phyloP scores from a whole-genome alignment of 2,329 filamentous ascomycete species.

The Zasmidium citrigriseum region DNA sequence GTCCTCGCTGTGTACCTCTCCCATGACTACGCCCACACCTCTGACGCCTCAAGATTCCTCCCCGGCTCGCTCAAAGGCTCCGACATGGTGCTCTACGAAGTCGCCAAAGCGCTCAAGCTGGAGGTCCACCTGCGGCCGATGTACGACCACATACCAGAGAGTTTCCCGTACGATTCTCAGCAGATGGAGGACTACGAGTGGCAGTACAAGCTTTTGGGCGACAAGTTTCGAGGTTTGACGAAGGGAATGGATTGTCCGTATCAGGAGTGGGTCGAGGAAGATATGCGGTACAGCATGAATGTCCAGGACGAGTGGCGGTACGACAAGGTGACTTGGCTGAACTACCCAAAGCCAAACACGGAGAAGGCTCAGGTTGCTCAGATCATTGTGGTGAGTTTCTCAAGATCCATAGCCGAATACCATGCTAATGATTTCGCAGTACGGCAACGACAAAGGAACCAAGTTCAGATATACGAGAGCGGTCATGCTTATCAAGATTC shows the following conservation, averaged over 20 bases:
- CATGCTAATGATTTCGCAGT: not conserved
- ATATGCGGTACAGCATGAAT: too few species aligned
- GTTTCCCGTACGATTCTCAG: too few species aligned
- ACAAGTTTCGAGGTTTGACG: too few species aligned
- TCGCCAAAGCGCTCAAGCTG: slow-evolving; percentile 12
- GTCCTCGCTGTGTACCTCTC: slow-evolving; percentile 22
- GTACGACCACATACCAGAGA: too few species aligned
- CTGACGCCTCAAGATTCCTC: slow-evolving; percentile 14
- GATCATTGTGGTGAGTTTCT: slow-evolving; percentile 1
- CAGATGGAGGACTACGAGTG: too few species aligned
- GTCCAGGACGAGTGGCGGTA: too few species aligned
- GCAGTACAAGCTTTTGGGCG: too few species aligned
- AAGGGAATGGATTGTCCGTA: too few species aligned
- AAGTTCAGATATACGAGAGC: slow-evolving; percentile 5
- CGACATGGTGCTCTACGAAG: slow-evolving; percentile 29
- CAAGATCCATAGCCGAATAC: not conserved
- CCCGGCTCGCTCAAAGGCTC: slow-evolving; percentile 28
- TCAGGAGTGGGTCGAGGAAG: too few species aligned
- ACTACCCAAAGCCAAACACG: not conserved
- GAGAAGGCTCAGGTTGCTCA: slow-evolving; percentile 2
- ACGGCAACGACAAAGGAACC: slow-evolving; percentile 5
- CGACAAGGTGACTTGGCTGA: not conserved
- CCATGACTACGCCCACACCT: slow-evolving; percentile 30
- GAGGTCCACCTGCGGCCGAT: too few species aligned
- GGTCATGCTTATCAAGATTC: slow-evolving; percentile 9